Base-by-base conservation (phyloP, 2,329 filamentous ascomycete species). In the Neofusicoccum ribis region DNA sequence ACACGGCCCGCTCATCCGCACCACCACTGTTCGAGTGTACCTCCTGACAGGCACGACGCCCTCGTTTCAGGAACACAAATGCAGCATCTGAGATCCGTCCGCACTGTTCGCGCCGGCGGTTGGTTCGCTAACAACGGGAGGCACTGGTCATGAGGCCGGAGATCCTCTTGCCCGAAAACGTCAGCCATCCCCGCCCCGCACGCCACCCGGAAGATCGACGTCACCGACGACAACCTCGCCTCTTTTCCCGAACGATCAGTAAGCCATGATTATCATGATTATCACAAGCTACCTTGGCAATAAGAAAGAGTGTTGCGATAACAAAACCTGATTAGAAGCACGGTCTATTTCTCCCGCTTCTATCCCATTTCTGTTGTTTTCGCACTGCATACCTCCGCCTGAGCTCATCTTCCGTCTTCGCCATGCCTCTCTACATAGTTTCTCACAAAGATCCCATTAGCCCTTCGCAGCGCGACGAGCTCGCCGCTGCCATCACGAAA, bases 341-440 rank as follows among this genome's bases (percentile, higher is more conserved):
- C 27, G 1, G 5, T 31, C 27, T 31, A 31, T 31, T 31, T 31
- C 6, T 7, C 27, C 27, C 6, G 27, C 27, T 31, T 7, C 27
- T 31, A 5, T 7, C 5, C 27, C 27, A 31, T 7, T 31, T 31
- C 27, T 7, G 5, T 5, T 31, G 27, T 31, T 31, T 23, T 23
- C 23, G 23, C 23, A 23, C 23, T 3, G 27, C 27, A 7, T 31
- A 5, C 6, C 27, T 31, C 27, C 27, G 27, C 27, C 27, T 31
- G 27, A 31, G 6, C 27, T 5, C 5, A 1, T 31, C 6, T 7
- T 31, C 17, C 23, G 17, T 11, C 5, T 41, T 39, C 72, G 73
- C 44, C 43, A 82, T 83, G 80, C 80, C 80, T 9, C 71, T 79
- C 69, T 83, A 82, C 74, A 73, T 78, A 67, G 70, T 82, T 69